phyloP scores from a whole-genome alignment of 805 yeast species.

The Limtongia smithiae region DNA sequence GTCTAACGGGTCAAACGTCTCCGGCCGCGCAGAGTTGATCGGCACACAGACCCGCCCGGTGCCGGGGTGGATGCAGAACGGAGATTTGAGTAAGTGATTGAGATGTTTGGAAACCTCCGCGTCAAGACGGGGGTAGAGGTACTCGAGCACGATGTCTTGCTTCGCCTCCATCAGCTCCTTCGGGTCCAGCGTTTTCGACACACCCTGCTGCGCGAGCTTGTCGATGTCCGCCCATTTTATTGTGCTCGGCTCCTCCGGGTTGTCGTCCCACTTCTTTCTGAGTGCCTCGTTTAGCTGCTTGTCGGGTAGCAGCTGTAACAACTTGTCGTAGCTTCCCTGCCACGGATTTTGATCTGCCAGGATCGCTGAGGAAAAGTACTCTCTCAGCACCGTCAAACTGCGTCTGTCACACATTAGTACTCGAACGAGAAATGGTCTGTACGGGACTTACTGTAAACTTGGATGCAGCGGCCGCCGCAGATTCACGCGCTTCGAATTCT shows the following conservation, averaged over 20 bases:
- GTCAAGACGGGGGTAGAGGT: constrained; percentile 88
- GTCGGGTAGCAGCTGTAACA: constrained; percentile 63
- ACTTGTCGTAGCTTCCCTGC: constrained; percentile 54
- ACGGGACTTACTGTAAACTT: constrained; percentile 40
- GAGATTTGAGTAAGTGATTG: constrained; percentile 89
- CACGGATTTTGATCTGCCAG: constrained; percentile 86
- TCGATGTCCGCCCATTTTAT: constrained; percentile 76
- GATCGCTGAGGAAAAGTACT: constrained; percentile 60
- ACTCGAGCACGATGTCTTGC: constrained; percentile 75
- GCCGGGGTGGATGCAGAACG: constrained; percentile 94
- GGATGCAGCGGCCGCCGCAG: constrained; percentile 86
- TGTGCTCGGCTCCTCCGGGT: constrained; percentile 51
- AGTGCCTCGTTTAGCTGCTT: constrained; percentile 46
- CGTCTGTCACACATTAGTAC: constrained; percentile 43
- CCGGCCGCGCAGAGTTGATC: constrained; percentile 37
- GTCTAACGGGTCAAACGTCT: constrained; percentile 67
- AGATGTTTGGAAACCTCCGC: constrained; percentile 86
- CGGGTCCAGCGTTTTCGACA: constrained; percentile 41
- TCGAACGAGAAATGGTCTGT: neutral
- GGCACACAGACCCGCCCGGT: constrained; percentile 84
- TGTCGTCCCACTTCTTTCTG: constrained; percentile 54
- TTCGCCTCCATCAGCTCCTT: constrained; percentile 60
- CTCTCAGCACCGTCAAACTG: constrained; percentile 63
- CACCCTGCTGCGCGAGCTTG: constrained; percentile 43
- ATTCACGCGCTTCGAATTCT: constrained; percentile 45